These are phyloP conservation scores for Ascomycota sp. DNA, from an alignment of 2,329 filamentous ascomycete genomes.

Conservation along the genomic window DNA sequence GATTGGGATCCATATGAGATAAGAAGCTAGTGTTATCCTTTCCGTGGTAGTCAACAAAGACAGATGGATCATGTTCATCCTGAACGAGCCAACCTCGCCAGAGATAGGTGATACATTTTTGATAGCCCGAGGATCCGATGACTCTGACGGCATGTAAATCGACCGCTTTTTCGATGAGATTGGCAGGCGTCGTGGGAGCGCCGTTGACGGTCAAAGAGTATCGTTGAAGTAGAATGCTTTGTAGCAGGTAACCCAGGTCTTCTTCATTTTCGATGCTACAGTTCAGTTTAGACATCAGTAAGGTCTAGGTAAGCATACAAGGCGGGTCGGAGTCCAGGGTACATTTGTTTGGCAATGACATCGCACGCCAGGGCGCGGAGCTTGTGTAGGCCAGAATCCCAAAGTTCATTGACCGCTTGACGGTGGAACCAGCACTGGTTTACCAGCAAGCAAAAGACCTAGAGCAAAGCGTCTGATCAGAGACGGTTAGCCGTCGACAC, in stretches of 20 bases:
- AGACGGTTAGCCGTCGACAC: neutral
- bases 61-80: conserved; percentile 74
- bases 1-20: conserved; percentile 76
- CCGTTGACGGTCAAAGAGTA: conserved; percentile 65
- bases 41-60: conserved; percentile 71
- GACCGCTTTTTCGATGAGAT: conserved; percentile 83
- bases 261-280: conserved; percentile 67
- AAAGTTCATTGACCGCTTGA: conserved; percentile 65
- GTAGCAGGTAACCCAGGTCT: conserved; percentile 56
- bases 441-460: conserved; percentile 59
- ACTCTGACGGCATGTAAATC: conserved; percentile 77
- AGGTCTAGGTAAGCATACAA: too few relatives aligned
- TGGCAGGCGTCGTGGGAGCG: conserved; percentile 52
- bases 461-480: neutral
- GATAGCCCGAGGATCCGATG: conserved; percentile 84
- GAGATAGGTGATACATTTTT: conserved; percentile 81
- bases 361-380: conserved; percentile 70
- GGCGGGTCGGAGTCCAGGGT: conserved; percentile 6
- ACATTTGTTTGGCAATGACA: conserved; percentile 68
- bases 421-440: conserved; percentile 54
- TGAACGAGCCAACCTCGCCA: conserved; percentile 97
- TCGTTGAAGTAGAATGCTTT: conserved; percentile 65
- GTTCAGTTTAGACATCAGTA: too few relatives aligned
- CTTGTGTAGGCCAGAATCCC: conserved; percentile 73
- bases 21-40: conserved; percentile 62